Conservation (phyloP, 306 rosid genomes). For the cucumber (Cucumis sativus) region Cucumber_9930_V3 NC_026656.2:310001-310500, state of each 20-base stretch:
- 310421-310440: constrained; percentile 75
- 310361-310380: background rate
- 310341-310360: background rate
- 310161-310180: background rate
- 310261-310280: constrained; percentile 33
- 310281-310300: constrained; percentile 40
- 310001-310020: constrained; percentile 24
- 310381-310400: constrained; percentile 41
- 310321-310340: background rate
- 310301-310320: constrained; percentile 37
- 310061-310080: background rate
- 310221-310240: constrained; percentile 60
- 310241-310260: constrained; percentile 44
- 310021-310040: background rate
- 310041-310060: background rate
- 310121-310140: constrained; percentile 16
- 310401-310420: constrained; percentile 58
- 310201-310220: constrained; percentile 44
- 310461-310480: background rate
- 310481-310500: background rate
- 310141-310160: constrained; percentile 21
- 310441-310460: constrained; percentile 14
- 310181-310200: constrained; percentile 4
- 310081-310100: background rate
- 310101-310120: background rate